Percentiles rank a stretch among this genome's conserved stretches.
Evolutionary conservation across 2,329 filamentous ascomycete genomes (phyloP).

Genomic region (Fusarium protoensiforme): DNA sequence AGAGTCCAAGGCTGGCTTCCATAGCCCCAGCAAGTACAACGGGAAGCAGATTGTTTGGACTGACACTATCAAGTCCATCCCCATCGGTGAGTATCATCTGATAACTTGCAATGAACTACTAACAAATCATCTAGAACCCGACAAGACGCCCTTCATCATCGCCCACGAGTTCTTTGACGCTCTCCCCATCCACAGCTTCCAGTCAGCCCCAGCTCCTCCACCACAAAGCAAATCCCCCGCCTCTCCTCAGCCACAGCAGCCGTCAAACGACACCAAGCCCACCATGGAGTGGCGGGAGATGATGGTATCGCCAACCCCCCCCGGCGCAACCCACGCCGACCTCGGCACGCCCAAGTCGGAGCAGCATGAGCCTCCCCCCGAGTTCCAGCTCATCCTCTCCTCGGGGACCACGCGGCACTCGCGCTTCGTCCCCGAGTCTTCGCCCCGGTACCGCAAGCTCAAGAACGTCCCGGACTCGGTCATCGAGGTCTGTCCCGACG

Average conservation of each 20-base stretch:
- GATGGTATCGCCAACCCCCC: slow-evolving; percentile 76
- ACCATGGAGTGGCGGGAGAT: slow-evolving; percentile 82
- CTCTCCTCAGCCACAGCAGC: slow-evolving; percentile 47
- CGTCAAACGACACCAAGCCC: slow-evolving; percentile 53
- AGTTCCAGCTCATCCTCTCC: slow-evolving; percentile 88
- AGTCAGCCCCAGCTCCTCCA: slow-evolving; percentile 68
- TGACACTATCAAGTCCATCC: slow-evolving; percentile 87
- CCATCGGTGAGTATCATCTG: slow-evolving; percentile 63
- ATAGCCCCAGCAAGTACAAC: slow-evolving; percentile 80
- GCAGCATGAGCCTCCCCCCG: slow-evolving; percentile 68
- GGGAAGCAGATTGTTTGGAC: slow-evolving; percentile 86
- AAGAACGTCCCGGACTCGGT: slow-evolving; percentile 74
- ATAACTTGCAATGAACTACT: not conserved
- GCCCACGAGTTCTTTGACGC: slow-evolving; percentile 99
- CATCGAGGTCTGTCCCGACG: slow-evolving; percentile 92
- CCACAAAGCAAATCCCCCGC: slow-evolving; percentile 29
- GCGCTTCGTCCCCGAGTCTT: slow-evolving; percentile 84
- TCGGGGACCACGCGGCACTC: slow-evolving; percentile 83
- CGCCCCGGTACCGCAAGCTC: slow-evolving; percentile 80
- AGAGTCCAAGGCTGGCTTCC: slow-evolving; percentile 78
- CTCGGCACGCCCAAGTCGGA: slow-evolving; percentile 65
- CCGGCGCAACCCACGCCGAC: slow-evolving; percentile 62
- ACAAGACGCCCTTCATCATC: slow-evolving; percentile 88
- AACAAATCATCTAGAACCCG: slow-evolving; percentile 58
- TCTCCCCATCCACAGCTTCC: slow-evolving; percentile 94